These are phyloP conservation scores for Neostapfia colusana DNA, from an alignment of 176 grass and related monocot genomes.

Conservation along the genomic window DNA sequence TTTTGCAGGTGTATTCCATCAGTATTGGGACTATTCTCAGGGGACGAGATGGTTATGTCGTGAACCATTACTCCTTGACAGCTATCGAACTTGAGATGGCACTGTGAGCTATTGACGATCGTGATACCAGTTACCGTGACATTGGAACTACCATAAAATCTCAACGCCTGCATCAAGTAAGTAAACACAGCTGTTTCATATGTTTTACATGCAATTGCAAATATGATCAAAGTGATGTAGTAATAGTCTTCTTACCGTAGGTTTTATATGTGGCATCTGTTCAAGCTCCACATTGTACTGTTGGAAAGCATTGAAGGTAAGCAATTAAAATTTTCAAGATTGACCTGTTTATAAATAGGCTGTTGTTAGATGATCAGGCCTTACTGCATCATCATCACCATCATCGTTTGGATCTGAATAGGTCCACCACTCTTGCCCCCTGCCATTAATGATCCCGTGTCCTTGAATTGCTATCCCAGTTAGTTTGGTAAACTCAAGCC, in stretches of 20 bases:
- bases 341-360: constrained; percentile 20
- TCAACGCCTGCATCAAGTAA: constrained; percentile 66
- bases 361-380: constrained; percentile 26
- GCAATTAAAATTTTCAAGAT: constrained; percentile 34
- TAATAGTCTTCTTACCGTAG: constrained; percentile 64
- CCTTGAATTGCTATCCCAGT: constrained; percentile 79
- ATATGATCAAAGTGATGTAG: not conserved
- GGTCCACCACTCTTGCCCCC: constrained; percentile 86
- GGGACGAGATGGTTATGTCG: constrained; percentile 75
- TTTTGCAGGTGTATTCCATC: constrained; percentile 98
- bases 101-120: constrained; percentile 86
- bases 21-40: constrained; percentile 85
- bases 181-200: not conserved
- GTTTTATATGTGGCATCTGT: constrained; percentile 76
- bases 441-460: constrained; percentile 71
- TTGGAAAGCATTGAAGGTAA: constrained; percentile 41
- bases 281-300: constrained; percentile 61
- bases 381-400: constrained; percentile 58
- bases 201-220: not conserved
- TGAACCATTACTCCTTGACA: constrained; percentile 77
- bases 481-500: constrained; percentile 91
- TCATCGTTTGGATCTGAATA: constrained; percentile 50
- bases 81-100: constrained; percentile 93
- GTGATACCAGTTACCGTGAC: constrained; percentile 89
- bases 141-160: constrained; percentile 94